These are phyloP conservation scores for Diplocarpon mali DNA, from an alignment of 2,329 filamentous ascomycete species.

Conservation along the genomic window DNA sequence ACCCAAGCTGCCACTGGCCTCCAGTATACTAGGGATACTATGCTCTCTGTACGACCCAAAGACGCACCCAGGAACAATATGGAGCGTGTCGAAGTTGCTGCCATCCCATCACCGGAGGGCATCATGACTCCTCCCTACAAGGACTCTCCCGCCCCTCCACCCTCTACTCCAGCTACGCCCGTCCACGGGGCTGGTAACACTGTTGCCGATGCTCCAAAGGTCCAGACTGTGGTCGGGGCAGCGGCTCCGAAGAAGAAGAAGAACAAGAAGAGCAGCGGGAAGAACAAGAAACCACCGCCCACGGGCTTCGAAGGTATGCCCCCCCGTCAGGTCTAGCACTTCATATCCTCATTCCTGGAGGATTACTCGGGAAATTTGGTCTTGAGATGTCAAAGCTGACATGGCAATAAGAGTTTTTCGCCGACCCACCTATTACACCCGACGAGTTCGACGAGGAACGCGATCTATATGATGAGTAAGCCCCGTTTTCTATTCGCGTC, in stretches of 20 bases:
- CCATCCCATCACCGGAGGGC: constrained; percentile 8
- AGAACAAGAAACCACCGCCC: constrained; percentile 24
- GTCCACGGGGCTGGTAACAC: neutral
- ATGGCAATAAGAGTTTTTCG: constrained; percentile 49
- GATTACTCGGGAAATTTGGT: neutral
- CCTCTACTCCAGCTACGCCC: constrained; percentile 12
- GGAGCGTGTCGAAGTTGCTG: constrained; percentile 7
- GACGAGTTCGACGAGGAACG: constrained; percentile 54
- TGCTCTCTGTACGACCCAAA: constrained; percentile 12
- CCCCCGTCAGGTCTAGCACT: neutral
- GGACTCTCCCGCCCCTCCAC: constrained; percentile 10
- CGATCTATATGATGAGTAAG: constrained; percentile 56
- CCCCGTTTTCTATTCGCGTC: neutral
- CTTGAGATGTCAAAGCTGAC: too few species aligned
- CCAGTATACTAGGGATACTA: constrained; percentile 14
- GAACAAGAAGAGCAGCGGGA: constrained; percentile 29
- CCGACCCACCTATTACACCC: constrained; percentile 68
- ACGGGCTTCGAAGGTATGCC: constrained; percentile 59
- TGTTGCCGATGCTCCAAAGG: neutral
- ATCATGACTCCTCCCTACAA: constrained; percentile 10
- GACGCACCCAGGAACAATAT: constrained; percentile 1
- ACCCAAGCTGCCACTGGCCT: constrained; percentile 1
- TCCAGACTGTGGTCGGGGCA: too few species aligned
- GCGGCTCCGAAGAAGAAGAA: constrained; percentile 29
- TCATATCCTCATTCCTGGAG: too few species aligned